phyloP scores from a whole-genome alignment of 306 rosid species.

The Medicago truncatula region MtrunA17r5.0-ANR NC_053048.1:42958001-42958500 shows the following conservation, averaged over 20 bases:
- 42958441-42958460: constrained; percentile 15
- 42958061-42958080: constrained; percentile 12
- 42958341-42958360: constrained; percentile 62
- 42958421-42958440: constrained; percentile 37
- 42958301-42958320: constrained; percentile 3
- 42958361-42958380: constrained; percentile 83
- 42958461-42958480: not conserved
- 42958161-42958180: constrained; percentile 17
- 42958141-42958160: not conserved
- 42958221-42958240: constrained; percentile 19
- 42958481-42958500: not conserved
- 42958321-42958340: constrained; percentile 93
- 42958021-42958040: not conserved
- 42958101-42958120: not conserved
- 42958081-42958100: not conserved
- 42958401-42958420: constrained; percentile 92
- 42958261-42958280: constrained; percentile 11
- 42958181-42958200: constrained; percentile 9
- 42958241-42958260: constrained; percentile 18
- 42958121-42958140: constrained; percentile 6
- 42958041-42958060: not conserved
- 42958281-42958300: constrained; percentile 18
- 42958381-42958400: constrained; percentile 83
- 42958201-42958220: constrained; percentile 8
- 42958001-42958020: constrained; percentile 17